Percentiles rank a stretch among this genome's conserved stretches.
These are phyloP conservation scores for Mollisiaceae sp. DNA, from an alignment of 2,329 filamentous ascomycete genomes.

Conservation along the genomic window DNA sequence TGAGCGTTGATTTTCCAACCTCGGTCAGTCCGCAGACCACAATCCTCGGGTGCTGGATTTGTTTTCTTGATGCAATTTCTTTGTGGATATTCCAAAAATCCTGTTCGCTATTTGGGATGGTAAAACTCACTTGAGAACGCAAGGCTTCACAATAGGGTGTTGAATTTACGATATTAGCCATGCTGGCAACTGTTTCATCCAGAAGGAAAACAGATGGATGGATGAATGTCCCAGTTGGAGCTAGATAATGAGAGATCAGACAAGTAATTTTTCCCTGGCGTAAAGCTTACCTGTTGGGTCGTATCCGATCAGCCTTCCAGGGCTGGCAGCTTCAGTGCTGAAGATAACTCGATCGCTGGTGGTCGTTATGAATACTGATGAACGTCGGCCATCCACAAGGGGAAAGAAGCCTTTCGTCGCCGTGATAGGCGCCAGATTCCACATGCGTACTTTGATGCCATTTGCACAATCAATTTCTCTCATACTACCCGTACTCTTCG, in stretches of 20 bases:
- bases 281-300: background rate
- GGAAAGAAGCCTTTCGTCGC: slow-evolving; percentile 7
- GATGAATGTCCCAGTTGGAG: background rate
- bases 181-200: slow-evolving; percentile 5
- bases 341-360: slow-evolving; percentile 1
- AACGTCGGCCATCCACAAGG: background rate
- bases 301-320: background rate
- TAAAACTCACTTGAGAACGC: background rate
- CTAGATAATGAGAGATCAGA: slow-evolving; percentile 1
- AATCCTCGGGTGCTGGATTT: slow-evolving; percentile 4
- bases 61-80: slow-evolving; percentile 1
- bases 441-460: background rate
- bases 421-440: background rate
- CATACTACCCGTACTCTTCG: slow-evolving; percentile 1
- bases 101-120: background rate
- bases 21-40: slow-evolving; percentile 8
- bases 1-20: slow-evolving; percentile 11
- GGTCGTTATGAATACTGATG: slow-evolving; percentile 11
- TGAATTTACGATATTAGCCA: background rate
- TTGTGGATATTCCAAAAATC: slow-evolving; percentile 11
- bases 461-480: slow-evolving; percentile 9
- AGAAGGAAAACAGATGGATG: slow-evolving; percentile 9
- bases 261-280: background rate
- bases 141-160: background rate
- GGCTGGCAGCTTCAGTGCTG: background rate